These are phyloP conservation scores for Silybum marianum DNA, from an alignment of 129 eudicot species.

Conservation along the genomic window DNA sequence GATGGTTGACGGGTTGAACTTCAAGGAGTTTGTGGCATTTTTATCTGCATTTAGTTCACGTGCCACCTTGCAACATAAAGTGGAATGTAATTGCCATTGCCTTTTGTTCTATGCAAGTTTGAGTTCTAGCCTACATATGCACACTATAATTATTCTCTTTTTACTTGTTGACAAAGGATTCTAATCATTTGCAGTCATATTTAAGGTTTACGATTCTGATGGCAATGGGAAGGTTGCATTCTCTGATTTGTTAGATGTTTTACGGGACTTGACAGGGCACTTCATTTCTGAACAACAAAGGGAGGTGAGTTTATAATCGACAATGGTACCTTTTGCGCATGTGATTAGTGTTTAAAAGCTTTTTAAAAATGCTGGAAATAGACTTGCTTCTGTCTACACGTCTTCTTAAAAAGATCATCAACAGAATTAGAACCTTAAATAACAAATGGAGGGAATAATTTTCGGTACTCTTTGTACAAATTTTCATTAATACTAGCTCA, in stretches of 20 bases:
- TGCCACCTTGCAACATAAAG: conserved; percentile 86
- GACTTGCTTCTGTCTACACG: background rate
- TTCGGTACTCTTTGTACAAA: background rate
- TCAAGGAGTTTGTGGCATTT: conserved; percentile 89
- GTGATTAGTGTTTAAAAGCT: background rate
- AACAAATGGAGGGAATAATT: conserved; percentile 3
- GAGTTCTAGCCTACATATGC: background rate
- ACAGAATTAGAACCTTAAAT: background rate
- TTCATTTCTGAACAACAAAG: conserved; percentile 86
- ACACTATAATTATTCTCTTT: conserved; percentile 1
- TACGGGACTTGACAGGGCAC: conserved; percentile 82
- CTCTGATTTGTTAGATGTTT: conserved; percentile 74
- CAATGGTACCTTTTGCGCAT: background rate
- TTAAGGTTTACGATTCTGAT: conserved; percentile 87
- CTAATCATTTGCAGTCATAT: conserved; percentile 52
- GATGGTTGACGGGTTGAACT: conserved; percentile 89
- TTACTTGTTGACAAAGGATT: background rate
- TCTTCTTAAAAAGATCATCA: background rate
- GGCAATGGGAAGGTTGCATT: conserved; percentile 86
- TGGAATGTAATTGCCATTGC: conserved; percentile 60
- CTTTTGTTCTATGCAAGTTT: background rate
- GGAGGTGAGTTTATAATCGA: conserved; percentile 53
- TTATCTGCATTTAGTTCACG: conserved; percentile 91
- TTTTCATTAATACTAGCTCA: background rate
- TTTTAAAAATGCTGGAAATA: background rate